A percentile compares a stretch with the other conserved stretches of the same genome.
phyloP scores from a whole-genome alignment of 2,329 filamentous ascomycete species.

The Fusarium clavum region DNA sequence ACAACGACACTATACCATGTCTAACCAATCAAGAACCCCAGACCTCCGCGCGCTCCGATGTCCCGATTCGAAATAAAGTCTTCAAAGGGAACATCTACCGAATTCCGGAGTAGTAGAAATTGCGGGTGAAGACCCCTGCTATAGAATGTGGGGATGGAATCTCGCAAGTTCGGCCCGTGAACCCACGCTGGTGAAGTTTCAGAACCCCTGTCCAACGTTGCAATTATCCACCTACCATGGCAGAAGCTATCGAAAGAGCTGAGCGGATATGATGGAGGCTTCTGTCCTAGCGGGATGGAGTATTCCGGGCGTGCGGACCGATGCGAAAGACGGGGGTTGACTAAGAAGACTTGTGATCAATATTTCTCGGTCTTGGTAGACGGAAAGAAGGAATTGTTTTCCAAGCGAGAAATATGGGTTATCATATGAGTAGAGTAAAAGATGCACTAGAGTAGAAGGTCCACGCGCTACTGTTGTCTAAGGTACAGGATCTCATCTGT shows the following conservation, averaged over 20 bases:
- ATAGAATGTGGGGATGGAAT: background rate
- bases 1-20: background rate
- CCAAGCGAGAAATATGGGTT: background rate
- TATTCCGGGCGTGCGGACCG: background rate
- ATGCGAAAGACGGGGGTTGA: background rate
- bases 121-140: constrained; percentile 2
- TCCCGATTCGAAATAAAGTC: constrained; percentile 5
- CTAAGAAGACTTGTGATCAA: background rate
- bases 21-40: constrained; percentile 24
- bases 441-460: background rate
- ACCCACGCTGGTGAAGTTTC: constrained; percentile 13
- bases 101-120: constrained; percentile 8
- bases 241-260: background rate
- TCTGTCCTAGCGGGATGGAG: constrained; percentile 5
- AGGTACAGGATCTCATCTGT: constrained; percentile 4
- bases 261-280: constrained; percentile 1
- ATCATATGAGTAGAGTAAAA: background rate
- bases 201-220: constrained; percentile 4
- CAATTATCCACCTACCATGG: constrained; percentile 29
- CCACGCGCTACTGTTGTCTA: background rate
- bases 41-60: constrained; percentile 20
- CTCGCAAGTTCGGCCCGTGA: constrained; percentile 8
- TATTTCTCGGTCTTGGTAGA: background rate
- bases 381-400: constrained; percentile 2
- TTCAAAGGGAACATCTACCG: constrained; percentile 11